These are phyloP conservation scores for Diaporthe capsici DNA, from an alignment of 2,329 filamentous ascomycete genomes.

Conservation along the genomic window DNA sequence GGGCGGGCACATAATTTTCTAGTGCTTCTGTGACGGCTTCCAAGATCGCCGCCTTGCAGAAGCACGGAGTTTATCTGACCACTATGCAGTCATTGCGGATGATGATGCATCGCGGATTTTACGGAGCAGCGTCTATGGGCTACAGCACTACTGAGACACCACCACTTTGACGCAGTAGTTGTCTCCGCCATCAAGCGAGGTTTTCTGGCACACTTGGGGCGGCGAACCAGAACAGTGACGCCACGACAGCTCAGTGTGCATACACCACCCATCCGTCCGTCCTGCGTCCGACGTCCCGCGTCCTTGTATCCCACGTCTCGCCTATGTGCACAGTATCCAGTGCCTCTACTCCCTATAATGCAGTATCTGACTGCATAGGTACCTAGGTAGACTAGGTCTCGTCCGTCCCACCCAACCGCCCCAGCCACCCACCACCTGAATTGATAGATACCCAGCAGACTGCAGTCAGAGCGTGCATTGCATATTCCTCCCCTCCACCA, in stretches of 20 bases:
- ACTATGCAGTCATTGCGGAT: constrained; percentile 20
- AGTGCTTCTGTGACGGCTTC: constrained; percentile 37
- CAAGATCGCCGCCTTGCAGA: constrained; percentile 38
- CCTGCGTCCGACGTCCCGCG: background rate
- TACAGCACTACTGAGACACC: constrained; percentile 3
- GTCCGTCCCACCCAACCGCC: background rate
- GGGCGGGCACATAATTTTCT: constrained; percentile 19
- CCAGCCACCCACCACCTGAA: constrained; percentile 10
- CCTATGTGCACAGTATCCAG: background rate
- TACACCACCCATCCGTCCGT: background rate
- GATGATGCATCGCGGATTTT: background rate
- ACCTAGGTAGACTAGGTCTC: background rate
- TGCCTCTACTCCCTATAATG: background rate
- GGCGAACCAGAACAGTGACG: constrained; percentile 5
- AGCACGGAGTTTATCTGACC: constrained; percentile 19
- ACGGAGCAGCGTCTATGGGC: background rate
- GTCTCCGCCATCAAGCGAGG: background rate
- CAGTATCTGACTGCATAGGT: background rate
- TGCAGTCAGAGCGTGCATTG: background rate
- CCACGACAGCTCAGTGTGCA: constrained; percentile 6
- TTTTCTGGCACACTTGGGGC: background rate
- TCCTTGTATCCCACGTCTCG: background rate
- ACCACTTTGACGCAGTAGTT: background rate
- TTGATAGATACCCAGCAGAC: background rate
- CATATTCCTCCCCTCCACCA: constrained; percentile 3